Percentiles rank a stretch among this genome's conserved stretches.
phyloP scores from a whole-genome alignment of 768 basidiomycete genomes.

The Daedaleopsis nitida region DNA sequence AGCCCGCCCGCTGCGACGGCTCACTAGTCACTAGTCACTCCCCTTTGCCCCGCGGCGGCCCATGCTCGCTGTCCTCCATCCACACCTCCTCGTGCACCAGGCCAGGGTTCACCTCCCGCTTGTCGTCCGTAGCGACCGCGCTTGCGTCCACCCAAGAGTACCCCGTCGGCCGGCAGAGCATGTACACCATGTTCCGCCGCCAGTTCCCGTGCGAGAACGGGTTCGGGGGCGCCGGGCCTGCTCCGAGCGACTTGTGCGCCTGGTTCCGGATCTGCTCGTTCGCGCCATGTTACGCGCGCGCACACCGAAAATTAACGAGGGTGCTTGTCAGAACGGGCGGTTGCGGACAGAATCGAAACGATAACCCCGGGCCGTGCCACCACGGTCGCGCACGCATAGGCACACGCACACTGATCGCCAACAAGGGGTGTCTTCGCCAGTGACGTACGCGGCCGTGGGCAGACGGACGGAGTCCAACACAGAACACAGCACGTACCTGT shows the following conservation, averaged over 20 bases:
- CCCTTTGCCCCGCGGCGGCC: conserved; percentile 18
- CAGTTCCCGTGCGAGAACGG: conserved; percentile 85
- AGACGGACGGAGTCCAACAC: conserved; percentile 10
- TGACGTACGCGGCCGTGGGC: conserved; percentile 12
- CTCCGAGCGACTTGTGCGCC: conserved; percentile 70
- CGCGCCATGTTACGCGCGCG: background rate
- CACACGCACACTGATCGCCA: conserved; percentile 12
- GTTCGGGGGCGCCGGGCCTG: conserved; percentile 72
- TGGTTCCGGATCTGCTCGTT: conserved; percentile 74
- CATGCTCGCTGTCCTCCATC: conserved; percentile 23
- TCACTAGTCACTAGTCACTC: conserved; percentile 1
- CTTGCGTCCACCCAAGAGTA: conserved; percentile 76
- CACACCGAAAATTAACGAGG: background rate
- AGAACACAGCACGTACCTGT: conserved; percentile 57
- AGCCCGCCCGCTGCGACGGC: background rate
- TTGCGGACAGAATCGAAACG: background rate
- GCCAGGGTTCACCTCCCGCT: conserved; percentile 76
- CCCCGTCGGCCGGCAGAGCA: conserved; percentile 80
- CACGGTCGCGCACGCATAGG: too few relatives aligned
- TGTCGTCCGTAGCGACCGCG: conserved; percentile 68
- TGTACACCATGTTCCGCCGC: conserved; percentile 70
- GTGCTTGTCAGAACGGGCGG: conserved; percentile 1
- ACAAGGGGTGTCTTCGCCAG: conserved; percentile 4
- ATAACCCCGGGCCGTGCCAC: background rate
- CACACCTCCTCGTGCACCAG: conserved; percentile 34